Evolutionary conservation across 1,139 yeast species (phyloP), one percentile per base, ranked within the genome.

Genomic region (Meyerozyma athensensis): DNA sequence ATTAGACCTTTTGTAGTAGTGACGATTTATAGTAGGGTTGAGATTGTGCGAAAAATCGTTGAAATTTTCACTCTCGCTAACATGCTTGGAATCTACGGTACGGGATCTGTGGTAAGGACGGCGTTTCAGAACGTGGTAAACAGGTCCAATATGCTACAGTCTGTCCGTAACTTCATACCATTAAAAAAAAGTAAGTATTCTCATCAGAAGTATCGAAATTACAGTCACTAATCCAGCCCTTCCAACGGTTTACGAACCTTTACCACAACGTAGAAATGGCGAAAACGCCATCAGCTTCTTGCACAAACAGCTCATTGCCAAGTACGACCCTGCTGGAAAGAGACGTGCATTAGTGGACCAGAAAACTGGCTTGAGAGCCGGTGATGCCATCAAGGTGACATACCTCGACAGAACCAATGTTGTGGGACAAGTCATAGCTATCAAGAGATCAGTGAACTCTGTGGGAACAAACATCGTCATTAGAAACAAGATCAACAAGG

Each of bases 371-470:
- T 65, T 87, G 31, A 72, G 85, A 44, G 75, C 95, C 1, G 97
- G 96, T 7, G 97, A 89, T 57, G 72, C 86, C 30, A 79, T 89
- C 32, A 79, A 86, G 48, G 83, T 89, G 9, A 77, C 82, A 19
- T 87, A 85, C 55, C 71, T 69, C 48, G 85, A 84, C 56, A 72
- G 79, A 43, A 75, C 86, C 44, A 77, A 79, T 39, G 82, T 85
- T 42, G 70, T 80, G 20, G 97, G 97, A 7, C 81, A 82, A 61
- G 77, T 86, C 2, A 63, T 89, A 36, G 89, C 86, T 43, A 72
- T 87, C 44, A 85, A 83, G 56, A 74, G 89, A 56, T 63, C 67
- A 19, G 61, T 55, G 21, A 71, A 77, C 45, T 81, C 78, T 33
- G 65, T 83, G 34, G 87, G 86, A 36, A 74, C 92, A 19, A 82